These are phyloP conservation scores for Pythium brachiatum DNA, from an alignment of 352 stramenopile genomes.

Conservation along the genomic window DNA sequence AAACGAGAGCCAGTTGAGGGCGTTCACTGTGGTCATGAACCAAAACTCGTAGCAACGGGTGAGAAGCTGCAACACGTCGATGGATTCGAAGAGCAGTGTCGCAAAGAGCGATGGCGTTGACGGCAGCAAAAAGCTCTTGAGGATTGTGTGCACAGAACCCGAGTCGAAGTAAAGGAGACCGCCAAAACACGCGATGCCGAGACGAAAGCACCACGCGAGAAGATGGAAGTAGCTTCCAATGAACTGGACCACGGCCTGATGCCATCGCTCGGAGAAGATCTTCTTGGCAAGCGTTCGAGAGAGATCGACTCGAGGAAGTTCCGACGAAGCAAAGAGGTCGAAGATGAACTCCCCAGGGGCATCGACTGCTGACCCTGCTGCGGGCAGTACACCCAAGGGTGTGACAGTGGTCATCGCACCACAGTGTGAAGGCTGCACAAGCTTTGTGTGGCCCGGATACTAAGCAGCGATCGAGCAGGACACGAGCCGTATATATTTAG, in stretches of 20 bases:
- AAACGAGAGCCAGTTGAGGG: slow-evolving; percentile 29
- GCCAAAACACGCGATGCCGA: slow-evolving; percentile 5
- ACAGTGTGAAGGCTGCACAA: too few species aligned
- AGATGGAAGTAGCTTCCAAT: slow-evolving; percentile 3
- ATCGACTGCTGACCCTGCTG: too few species aligned
- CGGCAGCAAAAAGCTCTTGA: slow-evolving; percentile 13
- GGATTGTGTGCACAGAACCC: not conserved
- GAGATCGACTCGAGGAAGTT: not conserved
- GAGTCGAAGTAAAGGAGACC: not conserved
- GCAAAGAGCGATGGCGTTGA: slow-evolving; percentile 11
- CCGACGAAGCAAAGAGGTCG: not conserved
- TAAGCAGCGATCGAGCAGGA: too few species aligned
- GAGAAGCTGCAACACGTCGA: slow-evolving; percentile 29
- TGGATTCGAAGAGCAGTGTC: slow-evolving; percentile 16
- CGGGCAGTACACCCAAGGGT: not conserved
- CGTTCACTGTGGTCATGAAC: slow-evolving; percentile 36
- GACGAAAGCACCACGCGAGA: slow-evolving; percentile 5
- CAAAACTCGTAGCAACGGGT: slow-evolving; percentile 34
- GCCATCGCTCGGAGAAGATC: not conserved
- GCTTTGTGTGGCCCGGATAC: too few species aligned
- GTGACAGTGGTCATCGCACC: not conserved
- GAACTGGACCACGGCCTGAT: not conserved
- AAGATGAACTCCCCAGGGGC: not conserved
- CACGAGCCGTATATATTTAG: too few species aligned
- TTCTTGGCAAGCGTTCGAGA: not conserved